Conservation (phyloP, 2,329 filamentous ascomycete genomes). For the Penicillium sp. region DNA sequence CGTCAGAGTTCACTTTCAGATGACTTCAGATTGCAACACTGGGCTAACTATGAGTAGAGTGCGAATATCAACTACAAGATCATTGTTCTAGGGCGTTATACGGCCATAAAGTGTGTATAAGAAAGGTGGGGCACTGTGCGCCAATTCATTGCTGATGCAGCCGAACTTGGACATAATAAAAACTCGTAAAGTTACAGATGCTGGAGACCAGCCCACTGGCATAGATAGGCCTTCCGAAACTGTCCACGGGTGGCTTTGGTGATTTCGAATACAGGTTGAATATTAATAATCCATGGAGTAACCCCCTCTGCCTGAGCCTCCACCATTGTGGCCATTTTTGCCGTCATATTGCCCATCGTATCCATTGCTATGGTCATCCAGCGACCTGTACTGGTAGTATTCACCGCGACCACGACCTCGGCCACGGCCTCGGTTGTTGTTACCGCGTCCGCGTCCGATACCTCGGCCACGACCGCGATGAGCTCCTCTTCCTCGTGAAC, state of each 20-base stretch:
- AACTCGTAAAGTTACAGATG: neutral
- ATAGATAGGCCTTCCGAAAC: neutral
- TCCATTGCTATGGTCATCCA: conserved; percentile 56
- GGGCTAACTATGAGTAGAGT: too few relatives aligned
- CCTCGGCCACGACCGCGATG: conserved; percentile 38
- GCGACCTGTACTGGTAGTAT: conserved; percentile 59
- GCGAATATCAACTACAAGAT: too few relatives aligned
- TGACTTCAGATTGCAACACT: too few relatives aligned
- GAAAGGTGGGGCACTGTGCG: too few relatives aligned
- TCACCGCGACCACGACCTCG: conserved; percentile 50
- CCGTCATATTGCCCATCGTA: conserved; percentile 33
- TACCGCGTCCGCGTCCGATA: conserved; percentile 39
- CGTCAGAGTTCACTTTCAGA: too few relatives aligned
- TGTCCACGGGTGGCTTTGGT: neutral
- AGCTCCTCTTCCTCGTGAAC: conserved; percentile 34
- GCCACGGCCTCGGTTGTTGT: conserved; percentile 42
- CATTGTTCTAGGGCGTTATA: too few relatives aligned
- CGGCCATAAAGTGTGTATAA: too few relatives aligned
- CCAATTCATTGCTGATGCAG: neutral
- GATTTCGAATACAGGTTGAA: neutral
- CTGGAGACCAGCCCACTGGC: neutral
- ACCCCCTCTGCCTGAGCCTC: conserved; percentile 15
- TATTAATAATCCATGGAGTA: conserved; percentile 43
- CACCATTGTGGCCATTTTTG: conserved; percentile 23
- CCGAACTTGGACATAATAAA: neutral